Base-by-base conservation (phyloP, 129 eudicot species). In the Pittosporum tobira region DNA sequence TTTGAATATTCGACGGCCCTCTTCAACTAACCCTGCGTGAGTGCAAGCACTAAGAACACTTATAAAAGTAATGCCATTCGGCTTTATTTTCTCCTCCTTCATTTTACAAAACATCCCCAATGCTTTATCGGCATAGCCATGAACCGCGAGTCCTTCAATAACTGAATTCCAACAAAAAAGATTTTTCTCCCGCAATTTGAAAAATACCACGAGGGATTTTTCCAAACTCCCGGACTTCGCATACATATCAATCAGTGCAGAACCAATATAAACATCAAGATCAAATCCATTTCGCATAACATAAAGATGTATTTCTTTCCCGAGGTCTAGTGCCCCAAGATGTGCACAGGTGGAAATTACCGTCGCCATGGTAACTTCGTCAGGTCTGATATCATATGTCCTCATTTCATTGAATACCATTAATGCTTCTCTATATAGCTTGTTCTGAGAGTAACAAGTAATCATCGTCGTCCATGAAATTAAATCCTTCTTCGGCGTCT, bases 401-500 rank as follows among this genome's bases (percentile, higher is more conserved):
- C 69, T 85, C 97, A 85, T 89, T 18, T 85, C 71, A 61, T 57
- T 46, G 48, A 82, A 85, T 29, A 78, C 71, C 13, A 65, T 48
- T 56, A 85, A 64, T 0, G 88, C 88, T 71, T 79, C 75, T 24
- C 46, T 40, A 69, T 85, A 79, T 4, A 51, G 51, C 54, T 80
- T 80, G 57, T 69, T 74, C 66, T 75, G 86, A 3, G 84, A 70
- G 65, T 89, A 89, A 46, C 79, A 81, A 28, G 65, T 77, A 30
- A 82, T 82, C 95, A 89, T 89, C 28, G 84, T 82, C 7, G 97
- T 89, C 97, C 97, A 89, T 24, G 97, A 77, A 56, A 89, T 79
- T n/a, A 85, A 71, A 62, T 89, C 88, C 70, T 76, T 82, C 9
- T 34, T 15, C 5, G 68, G 72, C 85, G 82, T 82, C 26, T 49